Percentiles rank a stretch among this genome's conserved stretches.
phyloP scores from a whole-genome alignment of 495 filamentous ascomycete genomes.

The Podospora anserina region DNA sequence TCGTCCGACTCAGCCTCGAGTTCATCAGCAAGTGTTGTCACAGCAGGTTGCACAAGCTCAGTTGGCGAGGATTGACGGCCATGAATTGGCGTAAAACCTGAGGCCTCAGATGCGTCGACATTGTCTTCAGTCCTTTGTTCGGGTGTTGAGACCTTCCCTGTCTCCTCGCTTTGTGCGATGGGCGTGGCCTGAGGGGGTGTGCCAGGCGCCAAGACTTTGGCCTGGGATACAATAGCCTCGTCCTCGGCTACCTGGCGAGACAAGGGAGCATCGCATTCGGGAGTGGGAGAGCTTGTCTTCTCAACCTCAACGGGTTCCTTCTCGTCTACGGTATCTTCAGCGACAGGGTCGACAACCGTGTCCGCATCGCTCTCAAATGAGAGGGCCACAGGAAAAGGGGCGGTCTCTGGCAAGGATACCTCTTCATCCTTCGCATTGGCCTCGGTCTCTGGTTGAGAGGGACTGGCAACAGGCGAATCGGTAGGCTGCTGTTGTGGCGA shows the following conservation, averaged over 20 bases:
- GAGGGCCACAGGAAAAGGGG: neutral
- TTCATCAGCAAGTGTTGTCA: constrained; percentile 4
- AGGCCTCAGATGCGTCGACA: constrained; percentile 13
- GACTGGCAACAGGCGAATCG: neutral
- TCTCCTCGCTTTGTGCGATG: neutral
- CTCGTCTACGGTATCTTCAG: neutral
- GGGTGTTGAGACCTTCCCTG: neutral
- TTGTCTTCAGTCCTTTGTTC: constrained; percentile 2
- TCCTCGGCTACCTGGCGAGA: neutral
- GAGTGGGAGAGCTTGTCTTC: neutral
- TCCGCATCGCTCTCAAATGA: neutral
- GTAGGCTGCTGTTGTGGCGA: constrained; percentile 12
- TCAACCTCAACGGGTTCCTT: neutral
- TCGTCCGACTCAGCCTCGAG: constrained; percentile 10
- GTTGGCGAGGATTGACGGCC: constrained; percentile 24
- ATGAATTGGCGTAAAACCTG: constrained; percentile 37
- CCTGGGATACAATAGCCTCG: neutral
- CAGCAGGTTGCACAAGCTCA: neutral
- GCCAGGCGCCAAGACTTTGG: neutral
- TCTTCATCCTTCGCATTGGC: neutral
- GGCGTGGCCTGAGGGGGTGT: constrained; percentile 2
- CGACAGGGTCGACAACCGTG: neutral
- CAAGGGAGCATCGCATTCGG: neutral
- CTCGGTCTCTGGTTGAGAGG: neutral
- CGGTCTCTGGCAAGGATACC: constrained; percentile 1